phyloP scores from a whole-genome alignment of 805 yeast genomes.

The Ascoidea rubescens region DNA sequence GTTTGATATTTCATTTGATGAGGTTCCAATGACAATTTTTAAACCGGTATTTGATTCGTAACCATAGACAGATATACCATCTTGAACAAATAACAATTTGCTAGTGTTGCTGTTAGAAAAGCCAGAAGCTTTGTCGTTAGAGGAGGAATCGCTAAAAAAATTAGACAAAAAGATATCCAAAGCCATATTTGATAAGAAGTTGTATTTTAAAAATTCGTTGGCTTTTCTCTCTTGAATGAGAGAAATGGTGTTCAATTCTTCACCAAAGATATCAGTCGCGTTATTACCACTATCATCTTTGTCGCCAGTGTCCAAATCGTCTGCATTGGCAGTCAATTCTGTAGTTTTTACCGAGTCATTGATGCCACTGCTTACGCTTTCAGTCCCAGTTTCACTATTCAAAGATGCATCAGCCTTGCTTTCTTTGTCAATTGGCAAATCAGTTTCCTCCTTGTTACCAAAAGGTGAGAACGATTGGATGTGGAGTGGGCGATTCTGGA shows the following conservation, averaged over 20 bases:
- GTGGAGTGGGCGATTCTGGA: conserved; percentile 36
- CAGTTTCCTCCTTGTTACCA: conserved; percentile 11
- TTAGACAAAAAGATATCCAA: conserved; percentile 51
- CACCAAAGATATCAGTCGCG: neutral
- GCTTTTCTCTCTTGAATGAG: conserved; percentile 19
- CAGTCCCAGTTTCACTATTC: conserved; percentile 1
- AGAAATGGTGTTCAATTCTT: conserved; percentile 3
- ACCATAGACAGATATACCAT: conserved; percentile 55
- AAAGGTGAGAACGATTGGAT: conserved; percentile 35
- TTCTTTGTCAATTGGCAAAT: neutral
- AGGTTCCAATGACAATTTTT: conserved; percentile 46
- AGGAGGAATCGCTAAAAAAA: conserved; percentile 23
- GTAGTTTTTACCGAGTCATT: conserved; percentile 1
- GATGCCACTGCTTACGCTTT: neutral
- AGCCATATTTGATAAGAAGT: conserved; percentile 66
- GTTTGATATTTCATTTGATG: conserved; percentile 15
- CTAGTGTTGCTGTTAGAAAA: conserved; percentile 19
- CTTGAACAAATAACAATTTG: conserved; percentile 47
- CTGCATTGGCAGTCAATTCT: conserved; percentile 8
- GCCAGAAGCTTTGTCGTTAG: conserved; percentile 17
- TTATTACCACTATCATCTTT: neutral
- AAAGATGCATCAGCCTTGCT: neutral
- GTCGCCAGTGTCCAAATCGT: neutral
- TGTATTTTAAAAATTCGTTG: conserved; percentile 41
- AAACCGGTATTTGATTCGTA: conserved; percentile 55